Base-by-base conservation (phyloP, 140 eudicot genomes). In the Oenanthe javanica region DNA sequence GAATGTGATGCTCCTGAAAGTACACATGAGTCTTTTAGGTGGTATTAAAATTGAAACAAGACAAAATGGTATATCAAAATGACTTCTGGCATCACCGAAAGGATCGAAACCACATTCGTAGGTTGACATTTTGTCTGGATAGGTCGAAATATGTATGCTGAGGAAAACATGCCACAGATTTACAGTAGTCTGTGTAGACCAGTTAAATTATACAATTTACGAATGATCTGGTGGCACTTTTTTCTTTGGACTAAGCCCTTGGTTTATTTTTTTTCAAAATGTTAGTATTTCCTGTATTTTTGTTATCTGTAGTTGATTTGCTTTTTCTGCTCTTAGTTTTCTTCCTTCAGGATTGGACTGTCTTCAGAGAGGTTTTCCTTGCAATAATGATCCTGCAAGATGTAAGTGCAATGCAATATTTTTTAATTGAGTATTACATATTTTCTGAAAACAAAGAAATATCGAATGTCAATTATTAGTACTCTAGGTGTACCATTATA, bases 321-420 rank as follows among this genome's bases (percentile, higher is more conserved):
- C 48, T 7, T 42, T 18, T 77, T 82, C 42, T 82, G 43, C 76
- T 75, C 83, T 76, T 84, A 91, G 94, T 74, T 76, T 72, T 78
- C 69, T 88, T 59, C 89, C 91, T 64, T 82, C 89, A 27, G 94
- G 94, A 79, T 73, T 90, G 64, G 50, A 85, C 38, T 90, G 97
- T 82, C 97, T 93, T 31, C 96, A 93, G 83, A 54, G 93, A 47
- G 83, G 82, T 80, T 90, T 90, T 51, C 90, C 94, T 54, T 93
- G 97, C 89, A 13, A 72, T 80, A 89, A 91, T 27, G 89, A 85
- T 21, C 16, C 86, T 19, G 94, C 97, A 13, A 84, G 18, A 57
- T 89, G 97, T 93, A 82, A 73, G 96, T 78, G 71, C 55, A 7
- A 79, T 49, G 25, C 55, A 57, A 76, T 36, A 27, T 6, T 5